Base-by-base conservation (phyloP, 1,139 yeast species). In the Sugiyamaella xylanicola region DNA sequence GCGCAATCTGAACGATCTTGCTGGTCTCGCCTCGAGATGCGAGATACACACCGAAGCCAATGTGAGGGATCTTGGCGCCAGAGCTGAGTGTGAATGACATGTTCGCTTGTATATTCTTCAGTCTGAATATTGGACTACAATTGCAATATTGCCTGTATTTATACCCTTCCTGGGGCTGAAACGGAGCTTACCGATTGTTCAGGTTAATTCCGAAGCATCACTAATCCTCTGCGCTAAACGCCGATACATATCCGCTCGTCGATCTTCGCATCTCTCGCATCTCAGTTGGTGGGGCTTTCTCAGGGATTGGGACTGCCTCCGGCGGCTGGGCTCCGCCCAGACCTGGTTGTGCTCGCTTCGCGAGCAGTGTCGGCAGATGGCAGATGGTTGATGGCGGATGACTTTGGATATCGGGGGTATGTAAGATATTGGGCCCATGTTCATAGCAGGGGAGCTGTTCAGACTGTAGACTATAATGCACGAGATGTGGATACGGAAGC, bases 31-130 rank as follows among this genome's bases (percentile, higher is more conserved):
- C 60, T 4, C 70, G 68, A 1, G 83, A 75, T 1, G 82, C 70
- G 55, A 74, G 67, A 73, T 81, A 84, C 3, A 81, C 78, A 1
- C 90, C 89, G n/a, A 83, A 72, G 0, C 86, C 89, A 22, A 84
- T 69, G 1, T 74, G 70, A 17, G 89, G 89, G 51, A 85, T 80
- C 55, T 69, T 48, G 16, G 60, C 56, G 32, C 75, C 74, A 41
- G 67, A 63, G 62, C 67, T 70, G 43, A 71, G 65, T 59, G 53
- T 62, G 41, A 36, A 37, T 7, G 51, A 47, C 44, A 39, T 47
- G 7, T 22, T 47, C 9, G 27, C 19, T 5, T 4, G 29, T 5
- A 5, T 25, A 9, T n/a, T n/a, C n/a, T n/a, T n/a, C n/a, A n/a
- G n/a, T n/a, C n/a, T n/a, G n/a, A n/a, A n/a, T n/a, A n/a, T n/a